Conservation (phyloP, 768 basidiomycete species). For the Tremella fuciformis region DNA sequence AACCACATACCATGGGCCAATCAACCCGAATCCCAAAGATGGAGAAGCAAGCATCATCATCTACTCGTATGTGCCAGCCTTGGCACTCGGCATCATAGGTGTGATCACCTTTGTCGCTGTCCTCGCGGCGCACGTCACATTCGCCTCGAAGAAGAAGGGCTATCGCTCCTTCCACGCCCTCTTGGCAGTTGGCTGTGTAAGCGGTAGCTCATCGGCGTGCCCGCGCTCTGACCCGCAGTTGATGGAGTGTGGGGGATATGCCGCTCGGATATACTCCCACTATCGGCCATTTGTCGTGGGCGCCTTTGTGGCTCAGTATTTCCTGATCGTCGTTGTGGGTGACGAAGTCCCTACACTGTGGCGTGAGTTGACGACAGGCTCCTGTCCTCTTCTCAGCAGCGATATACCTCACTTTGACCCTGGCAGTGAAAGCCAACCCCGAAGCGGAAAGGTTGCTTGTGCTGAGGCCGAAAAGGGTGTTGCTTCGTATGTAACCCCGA, state of each 20-base stretch:
- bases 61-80: conserved; percentile 43
- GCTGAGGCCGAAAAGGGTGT: conserved; percentile 39
- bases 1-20: conserved; percentile 29
- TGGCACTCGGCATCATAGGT: conserved; percentile 37
- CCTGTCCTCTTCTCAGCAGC: conserved; percentile 50
- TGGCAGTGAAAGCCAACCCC: conserved; percentile 31
- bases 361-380: conserved; percentile 14
- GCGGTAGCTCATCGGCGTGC: conserved; percentile 7
- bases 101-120: conserved; percentile 41
- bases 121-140: not conserved
- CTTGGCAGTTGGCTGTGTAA: conserved; percentile 44
- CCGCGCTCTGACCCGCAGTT: conserved; percentile 19
- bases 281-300: conserved; percentile 40
- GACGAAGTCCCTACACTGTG: not conserved
- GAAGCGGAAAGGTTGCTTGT: conserved; percentile 34
- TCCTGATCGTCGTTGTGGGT: conserved; percentile 47
- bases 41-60: conserved; percentile 46
- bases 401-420: conserved; percentile 45
- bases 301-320: conserved; percentile 49
- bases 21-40: conserved; percentile 33
- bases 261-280: conserved; percentile 37
- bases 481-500: conserved; percentile 29
- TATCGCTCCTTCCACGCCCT: conserved; percentile 46
- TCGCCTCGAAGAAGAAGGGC: conserved; percentile 13
- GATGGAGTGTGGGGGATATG: conserved; percentile 51